A percentile compares a stretch with the other conserved stretches of the same genome.
Conservation (phyloP, 139 green algal species). For the Coelastrella sp. region DNA sequence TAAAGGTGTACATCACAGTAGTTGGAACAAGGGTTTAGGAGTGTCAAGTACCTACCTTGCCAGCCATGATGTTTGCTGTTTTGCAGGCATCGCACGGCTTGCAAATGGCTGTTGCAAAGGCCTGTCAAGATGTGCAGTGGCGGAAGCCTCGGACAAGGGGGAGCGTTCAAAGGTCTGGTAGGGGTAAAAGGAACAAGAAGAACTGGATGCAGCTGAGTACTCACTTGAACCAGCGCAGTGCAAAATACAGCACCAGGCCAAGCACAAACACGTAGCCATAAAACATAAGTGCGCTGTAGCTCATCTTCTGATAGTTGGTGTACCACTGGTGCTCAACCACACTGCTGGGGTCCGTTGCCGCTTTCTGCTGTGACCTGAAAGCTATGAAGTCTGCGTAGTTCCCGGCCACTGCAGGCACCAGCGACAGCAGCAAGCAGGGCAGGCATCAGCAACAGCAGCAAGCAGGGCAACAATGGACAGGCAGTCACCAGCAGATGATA, state of each 20-base stretch:
- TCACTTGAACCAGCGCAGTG: slow-evolving; percentile 62
- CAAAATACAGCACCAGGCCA: slow-evolving; percentile 60
- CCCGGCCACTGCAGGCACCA: slow-evolving; percentile 65
- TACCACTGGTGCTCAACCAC: slow-evolving; percentile 69
- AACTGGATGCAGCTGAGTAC: neutral
- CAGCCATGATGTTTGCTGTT: neutral
- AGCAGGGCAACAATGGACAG: too few species aligned
- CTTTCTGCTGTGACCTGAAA: slow-evolving; percentile 47
- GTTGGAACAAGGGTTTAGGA: neutral
- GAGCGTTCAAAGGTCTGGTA: too few species aligned
- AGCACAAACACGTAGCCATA: slow-evolving; percentile 87
- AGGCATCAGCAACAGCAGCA: neutral
- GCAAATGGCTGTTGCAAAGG: too few species aligned
- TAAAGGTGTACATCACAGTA: neutral
- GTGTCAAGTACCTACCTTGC: neutral
- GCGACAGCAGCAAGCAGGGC: neutral
- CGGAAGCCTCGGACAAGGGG: too few species aligned
- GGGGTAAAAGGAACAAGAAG: too few species aligned
- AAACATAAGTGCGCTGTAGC: slow-evolving; percentile 74
- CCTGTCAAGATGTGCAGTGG: too few species aligned
- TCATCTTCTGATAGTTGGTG: slow-evolving; percentile 65
- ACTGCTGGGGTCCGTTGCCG: neutral
- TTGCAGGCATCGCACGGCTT: too few species aligned
- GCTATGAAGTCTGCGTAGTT: slow-evolving; percentile 81
- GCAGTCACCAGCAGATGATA: neutral